phyloP scores from a whole-genome alignment of 1,284 basidiomycete genomes.

The Fomitopsis schrenkii region DNA sequence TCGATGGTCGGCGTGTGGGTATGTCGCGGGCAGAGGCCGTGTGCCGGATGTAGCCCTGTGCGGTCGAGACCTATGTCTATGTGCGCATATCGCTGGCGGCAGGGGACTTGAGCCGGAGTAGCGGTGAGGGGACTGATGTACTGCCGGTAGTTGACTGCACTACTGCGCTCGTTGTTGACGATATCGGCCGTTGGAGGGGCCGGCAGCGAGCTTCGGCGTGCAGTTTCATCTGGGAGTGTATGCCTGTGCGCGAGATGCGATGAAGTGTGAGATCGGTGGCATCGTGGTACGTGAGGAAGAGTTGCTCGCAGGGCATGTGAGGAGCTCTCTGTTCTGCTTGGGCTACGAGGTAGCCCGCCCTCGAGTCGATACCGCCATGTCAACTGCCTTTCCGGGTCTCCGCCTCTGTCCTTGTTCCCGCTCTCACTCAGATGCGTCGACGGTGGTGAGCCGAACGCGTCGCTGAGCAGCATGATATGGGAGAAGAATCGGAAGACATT shows the following conservation, averaged over 20 bases:
- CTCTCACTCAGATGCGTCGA: slow-evolving; percentile 63
- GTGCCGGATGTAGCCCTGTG: no score
- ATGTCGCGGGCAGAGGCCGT: no score
- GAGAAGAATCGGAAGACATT: no score
- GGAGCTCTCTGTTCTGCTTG: no score
- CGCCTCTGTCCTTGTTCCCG: slow-evolving; percentile 30
- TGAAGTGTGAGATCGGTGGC: slow-evolving; percentile 27
- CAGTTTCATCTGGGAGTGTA: slow-evolving; percentile 4
- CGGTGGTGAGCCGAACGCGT: no score
- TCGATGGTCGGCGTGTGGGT: no score
- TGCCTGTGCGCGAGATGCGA: slow-evolving; percentile 30
- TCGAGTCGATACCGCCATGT: slow-evolving; percentile 48
- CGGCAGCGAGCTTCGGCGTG: slow-evolving; percentile 8
- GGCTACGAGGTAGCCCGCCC: slow-evolving; percentile 36
- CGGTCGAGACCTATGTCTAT: no score
- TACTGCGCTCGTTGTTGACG: slow-evolving; percentile 11
- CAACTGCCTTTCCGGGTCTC: slow-evolving; percentile 20
- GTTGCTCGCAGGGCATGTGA: neutral
- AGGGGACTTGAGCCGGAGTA: no score
- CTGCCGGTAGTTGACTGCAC: no score
- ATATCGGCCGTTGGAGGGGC: slow-evolving; percentile 14
- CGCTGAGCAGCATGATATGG: no score
- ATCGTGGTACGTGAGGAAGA: neutral
- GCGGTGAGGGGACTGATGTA: no score
- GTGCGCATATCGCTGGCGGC: no score